Base-by-base conservation (phyloP, 345 rosid genomes). In the Clausena lansium region DNA sequence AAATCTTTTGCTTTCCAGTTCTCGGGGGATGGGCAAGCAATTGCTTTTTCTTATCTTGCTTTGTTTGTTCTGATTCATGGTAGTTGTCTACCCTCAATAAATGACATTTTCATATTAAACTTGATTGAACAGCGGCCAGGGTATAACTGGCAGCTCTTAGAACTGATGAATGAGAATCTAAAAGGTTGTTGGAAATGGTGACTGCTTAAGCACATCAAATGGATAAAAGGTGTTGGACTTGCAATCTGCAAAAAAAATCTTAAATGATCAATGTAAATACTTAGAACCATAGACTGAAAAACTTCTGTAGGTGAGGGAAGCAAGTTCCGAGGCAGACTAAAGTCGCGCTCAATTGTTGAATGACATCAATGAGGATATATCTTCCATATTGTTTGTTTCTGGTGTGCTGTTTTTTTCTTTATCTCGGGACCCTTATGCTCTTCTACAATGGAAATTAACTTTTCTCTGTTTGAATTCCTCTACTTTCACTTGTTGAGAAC, bases 61-160 rank as follows among this genome's bases (percentile, higher is more conserved):
- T 32, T 63, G 19, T 27, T 63, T 32, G 67, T 17, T 17, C n/a
- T 63, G 10, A 63, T 20, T 63, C 5, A 7, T 30, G 67, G n/a
- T 10, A 30, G n/a, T 39, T 67, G 32, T 24, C 9, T 22, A 38
- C 50, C 52, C 11, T 11, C 17, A 2, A 67, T 4, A 24, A n/a
- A 67, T 67, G 30, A 39, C 71, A 9, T 70, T 70, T 33, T 70
- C 22, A 15, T 47, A 25, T 70, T 70, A 28, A 30, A 69, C 73
- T 55, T 14, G 32, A 33, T 13, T 11, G 20, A 71, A 71, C 30
- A 30, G 30, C 41, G 20, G 22, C 15, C 11, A 6, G 28, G 1
- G 9, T 54, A 50, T 71, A 32, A 32, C 3, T 20, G 27, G 1
- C 74, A 28, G 30, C 24, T 19, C 62, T 20, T 20, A 9, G 5